Percentiles rank a stretch among this genome's conserved stretches.
Evolutionary conservation across 78 protist genomes (phyloP).

Genomic region (Polysphondylium violaceum): DNA sequence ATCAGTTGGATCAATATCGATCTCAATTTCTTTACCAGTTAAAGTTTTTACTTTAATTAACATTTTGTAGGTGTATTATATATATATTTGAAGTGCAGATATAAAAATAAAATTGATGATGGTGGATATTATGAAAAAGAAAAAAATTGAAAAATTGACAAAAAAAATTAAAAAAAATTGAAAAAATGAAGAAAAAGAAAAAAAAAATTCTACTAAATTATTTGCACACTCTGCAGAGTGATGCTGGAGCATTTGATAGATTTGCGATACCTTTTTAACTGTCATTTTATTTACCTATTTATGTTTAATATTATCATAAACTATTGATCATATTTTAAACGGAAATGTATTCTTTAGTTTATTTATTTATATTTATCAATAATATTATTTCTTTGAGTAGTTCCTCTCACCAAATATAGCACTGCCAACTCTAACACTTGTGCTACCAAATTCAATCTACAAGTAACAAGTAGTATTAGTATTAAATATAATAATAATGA

Average conservation of each 20-base stretch:
- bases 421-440: conserved; percentile 78
- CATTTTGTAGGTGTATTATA: conserved; percentile 63
- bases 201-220: neutral
- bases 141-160: neutral
- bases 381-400: conserved; percentile 37
- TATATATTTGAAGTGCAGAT: conserved; percentile 2
- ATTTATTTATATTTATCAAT: neutral
- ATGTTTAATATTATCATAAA: neutral
- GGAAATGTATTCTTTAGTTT: neutral
- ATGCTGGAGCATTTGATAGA: neutral
- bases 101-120: neutral
- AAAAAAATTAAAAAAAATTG: conserved; percentile 12
- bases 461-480: neutral
- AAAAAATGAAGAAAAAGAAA: neutral
- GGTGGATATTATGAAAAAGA: neutral
- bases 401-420: conserved; percentile 82
- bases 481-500: neutral
- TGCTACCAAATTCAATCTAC: conserved; percentile 72
- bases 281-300: no score
- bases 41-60: conserved; percentile 88
- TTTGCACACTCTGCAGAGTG: neutral
- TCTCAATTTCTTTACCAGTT: conserved; percentile 92
- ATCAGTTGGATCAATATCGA: conserved; percentile 91
- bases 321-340: neutral
- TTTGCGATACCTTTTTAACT: neutral